phyloP scores from a whole-genome alignment of 2,329 filamentous ascomycete species.

The Aspergillus sp. region DNA sequence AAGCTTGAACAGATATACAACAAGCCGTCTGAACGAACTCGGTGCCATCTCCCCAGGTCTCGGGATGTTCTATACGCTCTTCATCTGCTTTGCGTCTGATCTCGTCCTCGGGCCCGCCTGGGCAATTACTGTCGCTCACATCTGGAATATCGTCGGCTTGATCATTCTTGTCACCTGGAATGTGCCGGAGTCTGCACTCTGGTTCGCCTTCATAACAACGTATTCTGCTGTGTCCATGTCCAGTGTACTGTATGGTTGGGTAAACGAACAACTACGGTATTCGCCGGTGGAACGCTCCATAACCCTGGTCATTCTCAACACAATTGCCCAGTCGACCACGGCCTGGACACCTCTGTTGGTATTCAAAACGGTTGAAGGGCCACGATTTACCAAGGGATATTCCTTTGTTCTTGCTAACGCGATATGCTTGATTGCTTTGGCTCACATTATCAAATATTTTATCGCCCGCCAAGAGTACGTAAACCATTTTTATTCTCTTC shows the following conservation, averaged over 20 bases:
- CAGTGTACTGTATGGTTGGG: slow-evolving; percentile 57
- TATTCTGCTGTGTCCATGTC: slow-evolving; percentile 55
- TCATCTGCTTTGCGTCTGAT: slow-evolving; percentile 57
- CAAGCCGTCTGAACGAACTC: slow-evolving; percentile 51
- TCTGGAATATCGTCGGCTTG: slow-evolving; percentile 55
- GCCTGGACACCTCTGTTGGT: slow-evolving; percentile 57
- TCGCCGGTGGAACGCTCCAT: slow-evolving; percentile 48
- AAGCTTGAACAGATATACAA: slow-evolving; percentile 50
- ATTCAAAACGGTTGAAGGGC: slow-evolving; percentile 49
- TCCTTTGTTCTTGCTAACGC: slow-evolving; percentile 43
- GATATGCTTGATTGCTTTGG: slow-evolving; percentile 35
- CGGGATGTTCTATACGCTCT: slow-evolving; percentile 57
- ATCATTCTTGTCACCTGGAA: slow-evolving; percentile 58
- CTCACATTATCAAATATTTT: slow-evolving; percentile 25
- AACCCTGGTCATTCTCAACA: slow-evolving; percentile 53
- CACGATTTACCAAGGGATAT: slow-evolving; percentile 46
- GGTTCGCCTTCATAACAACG: slow-evolving; percentile 55
- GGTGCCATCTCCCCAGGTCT: slow-evolving; percentile 54
- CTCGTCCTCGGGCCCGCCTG: slow-evolving; percentile 54
- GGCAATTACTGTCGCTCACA: slow-evolving; percentile 54
- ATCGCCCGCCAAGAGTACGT: slow-evolving; percentile 15
- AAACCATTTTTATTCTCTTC: neutral
- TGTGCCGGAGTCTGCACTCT: slow-evolving; percentile 55
- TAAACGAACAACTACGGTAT: slow-evolving; percentile 50
- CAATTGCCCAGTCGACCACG: slow-evolving; percentile 55